Conservation (phyloP, 352 stramenopile species). For the Globisporangium canariense region DNA sequence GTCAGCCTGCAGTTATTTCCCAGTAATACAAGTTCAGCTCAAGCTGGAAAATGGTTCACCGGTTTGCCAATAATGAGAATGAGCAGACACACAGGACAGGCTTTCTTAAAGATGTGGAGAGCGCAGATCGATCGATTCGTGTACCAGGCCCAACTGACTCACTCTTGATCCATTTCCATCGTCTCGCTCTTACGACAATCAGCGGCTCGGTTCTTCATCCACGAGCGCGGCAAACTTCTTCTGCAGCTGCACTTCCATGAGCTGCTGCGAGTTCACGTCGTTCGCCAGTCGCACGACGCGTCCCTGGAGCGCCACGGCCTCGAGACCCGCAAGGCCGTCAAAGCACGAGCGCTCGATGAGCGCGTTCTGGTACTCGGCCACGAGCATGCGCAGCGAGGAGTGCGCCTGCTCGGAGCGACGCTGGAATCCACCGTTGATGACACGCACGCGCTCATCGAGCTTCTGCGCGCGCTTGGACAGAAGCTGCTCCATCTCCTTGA, state of each 20-base stretch:
- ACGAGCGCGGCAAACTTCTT: constrained; percentile 57
- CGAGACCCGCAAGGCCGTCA: constrained; percentile 48
- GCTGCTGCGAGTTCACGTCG: constrained; percentile 73
- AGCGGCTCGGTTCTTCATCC: constrained; percentile 18
- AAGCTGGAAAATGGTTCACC: too few species aligned
- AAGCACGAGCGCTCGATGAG: constrained; percentile 72
- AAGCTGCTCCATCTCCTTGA: constrained; percentile 59
- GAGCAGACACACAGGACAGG: neutral
- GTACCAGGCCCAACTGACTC: neutral
- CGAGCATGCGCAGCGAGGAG: constrained; percentile 30
- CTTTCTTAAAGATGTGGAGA: constrained; percentile 8
- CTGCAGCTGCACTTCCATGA: constrained; percentile 75
- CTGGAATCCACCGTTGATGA: constrained; percentile 66
- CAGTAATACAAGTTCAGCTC: neutral
- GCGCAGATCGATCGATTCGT: neutral
- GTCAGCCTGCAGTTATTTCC: neutral
- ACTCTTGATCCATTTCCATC: neutral
- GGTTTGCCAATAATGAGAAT: too few species aligned
- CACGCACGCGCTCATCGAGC: constrained; percentile 56
- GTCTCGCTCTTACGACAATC: neutral
- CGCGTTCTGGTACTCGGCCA: constrained; percentile 47
- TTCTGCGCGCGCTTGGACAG: constrained; percentile 71
- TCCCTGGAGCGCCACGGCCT: constrained; percentile 49
- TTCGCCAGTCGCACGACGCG: constrained; percentile 65
- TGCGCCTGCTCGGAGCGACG: constrained; percentile 41